A percentile compares a stretch with the other conserved stretches of the same genome.
Evolutionary conservation across 2,329 filamentous ascomycete species (phyloP).

Genomic region (Penicillium sp.): DNA sequence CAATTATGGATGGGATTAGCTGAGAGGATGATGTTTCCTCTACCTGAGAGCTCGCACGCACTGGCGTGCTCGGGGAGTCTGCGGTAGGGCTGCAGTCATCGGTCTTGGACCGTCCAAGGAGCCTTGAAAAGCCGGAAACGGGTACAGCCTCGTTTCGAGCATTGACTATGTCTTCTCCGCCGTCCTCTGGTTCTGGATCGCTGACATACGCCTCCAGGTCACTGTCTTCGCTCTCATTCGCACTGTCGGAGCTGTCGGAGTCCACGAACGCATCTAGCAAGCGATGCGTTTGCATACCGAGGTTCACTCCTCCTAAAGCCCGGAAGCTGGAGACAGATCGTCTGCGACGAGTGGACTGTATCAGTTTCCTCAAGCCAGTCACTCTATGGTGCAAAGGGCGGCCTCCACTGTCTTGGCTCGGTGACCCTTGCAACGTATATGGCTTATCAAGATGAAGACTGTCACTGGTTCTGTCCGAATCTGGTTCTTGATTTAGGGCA

Average conservation of each 20-base stretch:
- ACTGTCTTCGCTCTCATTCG: slow-evolving; percentile 46
- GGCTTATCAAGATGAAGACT: slow-evolving; percentile 40
- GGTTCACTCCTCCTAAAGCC: slow-evolving; percentile 57
- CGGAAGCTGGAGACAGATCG: slow-evolving; percentile 49
- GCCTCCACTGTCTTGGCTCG: slow-evolving; percentile 51
- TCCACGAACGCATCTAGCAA: slow-evolving; percentile 62
- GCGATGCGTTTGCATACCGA: slow-evolving; percentile 74
- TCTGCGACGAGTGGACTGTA: slow-evolving; percentile 58
- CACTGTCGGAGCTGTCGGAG: slow-evolving; percentile 47
- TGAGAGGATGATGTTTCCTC: slow-evolving; percentile 5
- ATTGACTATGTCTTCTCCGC: slow-evolving; percentile 8
- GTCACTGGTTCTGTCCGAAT: slow-evolving; percentile 16
- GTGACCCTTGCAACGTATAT: slow-evolving; percentile 52
- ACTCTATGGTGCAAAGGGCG: slow-evolving; percentile 49
- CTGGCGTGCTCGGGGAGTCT: slow-evolving; percentile 4
- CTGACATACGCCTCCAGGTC: slow-evolving; percentile 43
- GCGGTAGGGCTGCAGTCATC: slow-evolving; percentile 15
- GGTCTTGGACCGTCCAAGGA: slow-evolving; percentile 7
- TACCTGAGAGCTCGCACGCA: slow-evolving; percentile 1
- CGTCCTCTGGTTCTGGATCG: slow-evolving; percentile 34
- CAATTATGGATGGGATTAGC: slow-evolving; percentile 28
- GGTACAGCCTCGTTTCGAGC: slow-evolving; percentile 3
- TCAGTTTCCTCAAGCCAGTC: slow-evolving; percentile 60
- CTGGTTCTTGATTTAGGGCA: slow-evolving; percentile 10
- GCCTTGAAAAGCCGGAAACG: slow-evolving; percentile 4